Conservation (phyloP, 164 flowering plant species). For the Stephania japonica region DNA sequence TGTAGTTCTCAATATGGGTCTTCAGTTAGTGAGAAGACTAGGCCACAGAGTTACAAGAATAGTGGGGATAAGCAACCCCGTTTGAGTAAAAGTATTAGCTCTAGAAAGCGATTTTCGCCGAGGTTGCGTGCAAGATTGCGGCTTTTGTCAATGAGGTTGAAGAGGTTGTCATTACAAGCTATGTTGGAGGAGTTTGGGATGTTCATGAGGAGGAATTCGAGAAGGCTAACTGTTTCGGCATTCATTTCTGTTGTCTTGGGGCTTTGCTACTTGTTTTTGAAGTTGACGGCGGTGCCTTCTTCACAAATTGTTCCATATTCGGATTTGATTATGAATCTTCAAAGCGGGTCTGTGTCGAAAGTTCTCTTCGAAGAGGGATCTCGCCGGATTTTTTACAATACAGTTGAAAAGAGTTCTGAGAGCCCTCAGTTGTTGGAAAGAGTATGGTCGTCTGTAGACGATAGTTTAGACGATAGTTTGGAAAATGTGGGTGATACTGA, state of each 20-base stretch:
- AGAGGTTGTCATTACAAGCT: constrained; percentile 32
- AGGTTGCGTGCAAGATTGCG: constrained; percentile 76
- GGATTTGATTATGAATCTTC: constrained; percentile 62
- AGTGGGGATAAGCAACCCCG: constrained; percentile 24
- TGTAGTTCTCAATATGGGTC: constrained; percentile 25
- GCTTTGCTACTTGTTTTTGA: constrained; percentile 62
- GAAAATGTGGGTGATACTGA: constrained; percentile 23
- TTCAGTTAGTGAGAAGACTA: constrained; percentile 19
- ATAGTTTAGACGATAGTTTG: constrained; percentile 9
- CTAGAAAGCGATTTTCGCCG: constrained; percentile 41
- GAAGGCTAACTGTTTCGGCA: constrained; percentile 35
- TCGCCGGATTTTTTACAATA: constrained; percentile 66
- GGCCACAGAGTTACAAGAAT: constrained; percentile 21
- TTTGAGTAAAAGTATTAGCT: constrained; percentile 20
- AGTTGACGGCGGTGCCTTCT: constrained; percentile 52
- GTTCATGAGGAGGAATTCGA: constrained; percentile 51
- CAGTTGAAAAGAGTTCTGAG: constrained; percentile 18
- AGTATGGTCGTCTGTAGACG: constrained; percentile 7
- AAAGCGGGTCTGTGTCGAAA: constrained; percentile 53
- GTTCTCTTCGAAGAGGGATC: constrained; percentile 92
- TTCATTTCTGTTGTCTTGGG: constrained; percentile 49
- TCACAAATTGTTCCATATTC: constrained; percentile 79
- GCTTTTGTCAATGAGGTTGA: constrained; percentile 41
- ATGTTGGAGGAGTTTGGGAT: constrained; percentile 36
- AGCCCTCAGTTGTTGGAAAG: constrained; percentile 21